Conservation (phyloP, 345 rosid species). For the Ceriops decandra region DNA sequence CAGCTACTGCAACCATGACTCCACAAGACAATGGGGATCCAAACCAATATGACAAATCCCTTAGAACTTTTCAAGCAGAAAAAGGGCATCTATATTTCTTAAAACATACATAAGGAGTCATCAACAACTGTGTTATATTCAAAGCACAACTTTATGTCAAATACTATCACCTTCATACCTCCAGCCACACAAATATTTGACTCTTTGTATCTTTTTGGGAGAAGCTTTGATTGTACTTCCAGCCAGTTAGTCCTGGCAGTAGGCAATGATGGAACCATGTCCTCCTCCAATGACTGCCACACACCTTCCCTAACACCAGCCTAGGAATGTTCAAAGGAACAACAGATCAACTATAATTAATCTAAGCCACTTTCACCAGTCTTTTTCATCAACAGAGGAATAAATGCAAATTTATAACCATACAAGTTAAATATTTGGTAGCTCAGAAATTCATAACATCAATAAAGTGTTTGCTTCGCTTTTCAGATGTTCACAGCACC, state of each 20-base stretch:
- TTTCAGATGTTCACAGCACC: neutral
- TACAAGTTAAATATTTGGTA: neutral
- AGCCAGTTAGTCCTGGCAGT: slow-evolving; percentile 82
- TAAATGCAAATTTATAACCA: neutral
- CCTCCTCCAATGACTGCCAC: slow-evolving; percentile 91
- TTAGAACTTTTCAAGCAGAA: no score
- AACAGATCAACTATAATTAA: slow-evolving; percentile 15
- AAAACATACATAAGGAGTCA: neutral
- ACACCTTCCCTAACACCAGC: slow-evolving; percentile 64
- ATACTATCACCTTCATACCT: slow-evolving; percentile 65
- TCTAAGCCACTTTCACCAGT: neutral
- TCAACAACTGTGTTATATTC: neutral
- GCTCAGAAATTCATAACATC: neutral
- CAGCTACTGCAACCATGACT: no score
- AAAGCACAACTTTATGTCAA: slow-evolving; percentile 16
- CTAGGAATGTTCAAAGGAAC: slow-evolving; percentile 34
- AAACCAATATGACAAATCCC: no score
- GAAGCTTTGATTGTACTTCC: slow-evolving; percentile 80
- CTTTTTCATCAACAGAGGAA: neutral
- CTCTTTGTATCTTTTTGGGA: slow-evolving; percentile 58
- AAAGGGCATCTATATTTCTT: neutral
- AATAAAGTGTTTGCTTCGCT: neutral
- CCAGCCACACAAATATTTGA: slow-evolving; percentile 92
- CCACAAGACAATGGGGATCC: no score
- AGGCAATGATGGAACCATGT: slow-evolving; percentile 70